Evolutionary conservation across 805 yeast species (phyloP).

Genomic region (Yamadazyma laniorum): DNA sequence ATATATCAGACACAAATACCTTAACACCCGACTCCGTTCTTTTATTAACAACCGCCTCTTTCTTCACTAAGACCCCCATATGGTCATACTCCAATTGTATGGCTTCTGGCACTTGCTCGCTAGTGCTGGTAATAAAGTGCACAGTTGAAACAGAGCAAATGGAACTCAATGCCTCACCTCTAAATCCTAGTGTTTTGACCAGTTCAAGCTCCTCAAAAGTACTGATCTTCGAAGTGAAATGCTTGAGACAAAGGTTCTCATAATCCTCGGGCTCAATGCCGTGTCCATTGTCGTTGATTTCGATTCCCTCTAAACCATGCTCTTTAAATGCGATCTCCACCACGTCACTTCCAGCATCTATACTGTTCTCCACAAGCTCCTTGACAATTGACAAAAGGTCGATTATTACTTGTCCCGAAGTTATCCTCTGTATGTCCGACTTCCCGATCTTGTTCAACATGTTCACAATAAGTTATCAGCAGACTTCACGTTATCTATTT

Average conservation of each 20-base stretch:
- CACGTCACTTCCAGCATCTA: slow-evolving; percentile 73
- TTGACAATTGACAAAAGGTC: slow-evolving; percentile 77
- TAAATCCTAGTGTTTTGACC: slow-evolving; percentile 64
- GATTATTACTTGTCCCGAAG: slow-evolving; percentile 91
- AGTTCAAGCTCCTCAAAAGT: slow-evolving; percentile 52
- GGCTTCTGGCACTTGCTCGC: slow-evolving; percentile 53
- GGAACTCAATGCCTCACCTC: slow-evolving; percentile 81
- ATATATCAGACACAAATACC: slow-evolving; percentile 56
- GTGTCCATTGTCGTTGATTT: slow-evolving; percentile 64
- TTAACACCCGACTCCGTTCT: slow-evolving; percentile 56
- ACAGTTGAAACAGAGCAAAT: slow-evolving; percentile 56
- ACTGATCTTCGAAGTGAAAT: slow-evolving; percentile 64
- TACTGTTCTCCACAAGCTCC: slow-evolving; percentile 81
- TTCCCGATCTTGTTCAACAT: slow-evolving; percentile 10
- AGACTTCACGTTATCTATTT: slow-evolving; percentile 16
- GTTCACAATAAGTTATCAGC: no score
- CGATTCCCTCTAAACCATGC: slow-evolving; percentile 71
- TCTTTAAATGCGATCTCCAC: slow-evolving; percentile 68
- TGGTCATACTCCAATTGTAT: slow-evolving; percentile 51
- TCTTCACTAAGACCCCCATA: slow-evolving; percentile 47
- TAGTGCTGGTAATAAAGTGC: slow-evolving; percentile 49
- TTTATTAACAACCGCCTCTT: slow-evolving; percentile 46
- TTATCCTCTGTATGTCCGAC: slow-evolving; percentile 66
- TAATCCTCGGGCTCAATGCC: slow-evolving; percentile 60
- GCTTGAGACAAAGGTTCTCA: slow-evolving; percentile 53